phyloP scores from a whole-genome alignment of 768 basidiomycete genomes.

The Albatrellus ellisii region DNA sequence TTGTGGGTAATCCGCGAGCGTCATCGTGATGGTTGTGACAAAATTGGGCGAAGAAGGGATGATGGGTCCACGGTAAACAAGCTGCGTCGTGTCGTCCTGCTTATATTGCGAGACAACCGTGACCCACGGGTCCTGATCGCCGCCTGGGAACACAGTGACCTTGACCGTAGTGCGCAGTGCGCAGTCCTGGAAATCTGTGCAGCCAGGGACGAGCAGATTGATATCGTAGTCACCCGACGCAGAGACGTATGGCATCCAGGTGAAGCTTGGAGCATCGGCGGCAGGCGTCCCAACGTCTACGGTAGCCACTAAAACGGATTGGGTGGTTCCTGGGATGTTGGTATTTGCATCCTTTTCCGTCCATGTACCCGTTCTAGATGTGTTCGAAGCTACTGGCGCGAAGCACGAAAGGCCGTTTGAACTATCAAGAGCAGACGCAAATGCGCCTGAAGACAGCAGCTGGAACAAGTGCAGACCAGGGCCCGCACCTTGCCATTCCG shows the following conservation, averaged over 20 bases:
- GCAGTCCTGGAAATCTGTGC: constrained; percentile 71
- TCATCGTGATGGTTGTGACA: constrained; percentile 62
- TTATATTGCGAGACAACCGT: constrained; percentile 68
- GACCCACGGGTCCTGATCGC: constrained; percentile 47
- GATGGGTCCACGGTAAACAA: constrained; percentile 76
- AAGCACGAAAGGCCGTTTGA: constrained; percentile 65
- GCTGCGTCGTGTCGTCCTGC: constrained; percentile 38
- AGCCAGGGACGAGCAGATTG: constrained; percentile 80
- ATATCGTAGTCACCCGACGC: constrained; percentile 79
- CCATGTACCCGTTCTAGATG: constrained; percentile 63
- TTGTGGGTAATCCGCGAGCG: constrained; percentile 48
- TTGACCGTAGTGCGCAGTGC: constrained; percentile 65
- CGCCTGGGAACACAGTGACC: constrained; percentile 72
- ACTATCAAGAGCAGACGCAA: constrained; percentile 54
- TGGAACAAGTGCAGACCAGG: constrained; percentile 88
- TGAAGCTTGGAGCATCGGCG: constrained; percentile 60
- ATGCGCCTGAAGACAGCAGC: constrained; percentile 84
- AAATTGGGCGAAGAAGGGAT: constrained; percentile 63
- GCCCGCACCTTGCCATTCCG: constrained; percentile 57
- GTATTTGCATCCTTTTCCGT: constrained; percentile 47
- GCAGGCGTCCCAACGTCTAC: constrained; percentile 52
- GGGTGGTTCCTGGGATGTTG: constrained; percentile 66
- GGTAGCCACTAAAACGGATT: constrained; percentile 56
- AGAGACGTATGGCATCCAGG: constrained; percentile 88
- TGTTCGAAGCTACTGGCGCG: constrained; percentile 61